Conservation (phyloP, 805 yeast genomes). For the Suhomyces prunicola region DNA sequence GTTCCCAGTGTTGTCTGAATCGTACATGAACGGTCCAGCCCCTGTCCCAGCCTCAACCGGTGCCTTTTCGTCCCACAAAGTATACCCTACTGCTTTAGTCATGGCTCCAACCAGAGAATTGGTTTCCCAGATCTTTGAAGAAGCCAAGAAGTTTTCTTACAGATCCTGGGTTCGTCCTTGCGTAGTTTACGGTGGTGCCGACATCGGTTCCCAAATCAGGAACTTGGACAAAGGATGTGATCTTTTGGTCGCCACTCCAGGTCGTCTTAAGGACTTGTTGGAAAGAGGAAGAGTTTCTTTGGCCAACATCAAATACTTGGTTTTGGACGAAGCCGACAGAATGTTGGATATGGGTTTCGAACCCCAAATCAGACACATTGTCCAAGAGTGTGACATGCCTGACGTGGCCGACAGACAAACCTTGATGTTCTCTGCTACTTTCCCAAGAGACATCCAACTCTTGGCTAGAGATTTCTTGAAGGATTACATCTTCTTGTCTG, state of each 20-base stretch:
- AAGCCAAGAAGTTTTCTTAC: constrained; percentile 91
- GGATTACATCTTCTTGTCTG: constrained; percentile 92
- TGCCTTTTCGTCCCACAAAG: constrained; percentile 66
- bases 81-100: constrained; percentile 90
- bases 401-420: constrained; percentile 89
- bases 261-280: constrained; percentile 93
- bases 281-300: constrained; percentile 94
- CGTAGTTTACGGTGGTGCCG: constrained; percentile 99
- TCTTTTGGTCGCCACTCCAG: constrained; percentile 96
- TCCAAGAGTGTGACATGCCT: constrained; percentile 98
- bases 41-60: constrained; percentile 47
- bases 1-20: constrained; percentile 94
- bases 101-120: constrained; percentile 99
- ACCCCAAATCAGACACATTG: constrained; percentile 98
- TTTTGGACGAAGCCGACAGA: constrained; percentile 98
- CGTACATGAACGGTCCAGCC: constrained; percentile 85
- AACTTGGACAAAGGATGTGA: constrained; percentile 93
- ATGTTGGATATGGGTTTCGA: constrained; percentile 99
- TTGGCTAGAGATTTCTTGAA: constrained; percentile 96
- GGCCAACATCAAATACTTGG: constrained; percentile 86
- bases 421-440: constrained; percentile 97
- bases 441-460: constrained; percentile 96
- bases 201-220: constrained; percentile 81
- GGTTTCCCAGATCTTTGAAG: constrained; percentile 94
- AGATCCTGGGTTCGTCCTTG: constrained; percentile 98